phyloP scores from a whole-genome alignment of 495 filamentous ascomycete genomes.

The Parmelia sp. region DNA sequence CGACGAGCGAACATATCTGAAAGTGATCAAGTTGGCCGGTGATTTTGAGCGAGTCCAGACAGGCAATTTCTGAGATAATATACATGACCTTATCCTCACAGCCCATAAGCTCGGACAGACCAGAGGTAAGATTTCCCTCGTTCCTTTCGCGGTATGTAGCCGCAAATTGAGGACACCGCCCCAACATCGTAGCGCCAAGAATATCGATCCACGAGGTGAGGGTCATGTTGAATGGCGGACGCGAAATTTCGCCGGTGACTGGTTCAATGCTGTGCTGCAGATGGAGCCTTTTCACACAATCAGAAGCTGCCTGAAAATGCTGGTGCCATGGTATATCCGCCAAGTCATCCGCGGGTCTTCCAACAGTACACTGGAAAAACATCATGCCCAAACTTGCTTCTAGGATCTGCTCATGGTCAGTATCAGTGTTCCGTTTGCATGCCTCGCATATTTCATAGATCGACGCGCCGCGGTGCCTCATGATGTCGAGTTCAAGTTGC shows the following conservation, averaged over 20 bases:
- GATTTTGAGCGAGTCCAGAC: slow-evolving; percentile 79
- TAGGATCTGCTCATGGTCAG: slow-evolving; percentile 78
- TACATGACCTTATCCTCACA: slow-evolving; percentile 98
- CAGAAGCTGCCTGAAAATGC: slow-evolving; percentile 87
- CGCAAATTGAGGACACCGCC: slow-evolving; percentile 76
- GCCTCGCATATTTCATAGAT: slow-evolving; percentile 83
- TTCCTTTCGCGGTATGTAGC: slow-evolving; percentile 91
- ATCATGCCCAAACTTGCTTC: slow-evolving; percentile 95
- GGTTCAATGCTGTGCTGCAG: slow-evolving; percentile 60
- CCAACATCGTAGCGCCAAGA: slow-evolving; percentile 86
- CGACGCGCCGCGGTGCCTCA: slow-evolving; percentile 85
- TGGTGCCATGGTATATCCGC: slow-evolving; percentile 96
- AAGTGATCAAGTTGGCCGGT: slow-evolving; percentile 74
- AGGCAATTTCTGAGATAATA: slow-evolving; percentile 93
- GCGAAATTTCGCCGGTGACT: slow-evolving; percentile 45
- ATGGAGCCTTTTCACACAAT: slow-evolving; percentile 77
- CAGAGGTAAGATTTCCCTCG: slow-evolving; percentile 61
- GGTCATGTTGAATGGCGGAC: slow-evolving; percentile 92
- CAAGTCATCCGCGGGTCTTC: slow-evolving; percentile 73
- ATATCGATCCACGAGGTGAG: slow-evolving; percentile 96
- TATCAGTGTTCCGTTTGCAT: slow-evolving; percentile 70
- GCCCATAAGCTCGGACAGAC: slow-evolving; percentile 90
- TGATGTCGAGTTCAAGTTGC: slow-evolving; percentile 83
- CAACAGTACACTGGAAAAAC: slow-evolving; percentile 93
- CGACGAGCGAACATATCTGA: slow-evolving; percentile 76